Percentiles rank a stretch among this genome's conserved stretches.
phyloP scores from a whole-genome alignment of 176 grass and related monocot genomes.

The Cocos nucifera region DNA sequence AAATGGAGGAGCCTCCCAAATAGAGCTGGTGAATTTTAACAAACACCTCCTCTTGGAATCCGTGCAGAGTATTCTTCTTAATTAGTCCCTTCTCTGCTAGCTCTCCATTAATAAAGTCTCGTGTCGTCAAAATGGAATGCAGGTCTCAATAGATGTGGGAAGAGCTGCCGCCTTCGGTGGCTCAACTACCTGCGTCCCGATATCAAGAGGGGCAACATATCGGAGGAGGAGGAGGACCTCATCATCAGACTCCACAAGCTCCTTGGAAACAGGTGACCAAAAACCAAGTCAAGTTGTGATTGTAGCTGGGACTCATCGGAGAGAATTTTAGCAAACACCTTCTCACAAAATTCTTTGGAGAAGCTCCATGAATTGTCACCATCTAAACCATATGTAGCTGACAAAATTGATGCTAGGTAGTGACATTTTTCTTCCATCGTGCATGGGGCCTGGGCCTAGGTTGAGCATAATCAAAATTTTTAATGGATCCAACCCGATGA shows the following conservation, averaged over 20 bases:
- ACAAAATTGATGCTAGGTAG: too few species aligned
- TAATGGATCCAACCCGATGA: too few species aligned
- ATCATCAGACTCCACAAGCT: slow-evolving; percentile 15
- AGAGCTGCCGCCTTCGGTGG: slow-evolving; percentile 16
- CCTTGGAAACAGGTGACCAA: slow-evolving; percentile 7
- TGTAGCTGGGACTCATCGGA: background rate
- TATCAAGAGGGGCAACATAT: slow-evolving; percentile 18
- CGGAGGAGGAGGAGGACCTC: slow-evolving; percentile 9
- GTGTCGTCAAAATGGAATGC: background rate
- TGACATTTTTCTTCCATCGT: too few species aligned
- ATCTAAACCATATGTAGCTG: too few species aligned
- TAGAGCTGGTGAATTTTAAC: slow-evolving; percentile 3
- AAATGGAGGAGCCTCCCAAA: slow-evolving; percentile 3
- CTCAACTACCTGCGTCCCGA: slow-evolving; percentile 18
- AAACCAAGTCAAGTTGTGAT: background rate
- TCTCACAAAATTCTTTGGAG: too few species aligned
- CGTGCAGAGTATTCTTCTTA: background rate
- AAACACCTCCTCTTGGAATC: background rate
- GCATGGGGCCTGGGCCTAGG: too few species aligned
- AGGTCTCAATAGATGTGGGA: slow-evolving; percentile 8
- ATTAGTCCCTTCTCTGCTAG: background rate
- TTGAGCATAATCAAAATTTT: too few species aligned
- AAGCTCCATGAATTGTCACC: too few species aligned
- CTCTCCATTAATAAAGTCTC: background rate
- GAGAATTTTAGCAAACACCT: too few species aligned